Base-by-base conservation (phyloP, 176 grass and related monocot genomes). In the Musa schizocarpa region DNA sequence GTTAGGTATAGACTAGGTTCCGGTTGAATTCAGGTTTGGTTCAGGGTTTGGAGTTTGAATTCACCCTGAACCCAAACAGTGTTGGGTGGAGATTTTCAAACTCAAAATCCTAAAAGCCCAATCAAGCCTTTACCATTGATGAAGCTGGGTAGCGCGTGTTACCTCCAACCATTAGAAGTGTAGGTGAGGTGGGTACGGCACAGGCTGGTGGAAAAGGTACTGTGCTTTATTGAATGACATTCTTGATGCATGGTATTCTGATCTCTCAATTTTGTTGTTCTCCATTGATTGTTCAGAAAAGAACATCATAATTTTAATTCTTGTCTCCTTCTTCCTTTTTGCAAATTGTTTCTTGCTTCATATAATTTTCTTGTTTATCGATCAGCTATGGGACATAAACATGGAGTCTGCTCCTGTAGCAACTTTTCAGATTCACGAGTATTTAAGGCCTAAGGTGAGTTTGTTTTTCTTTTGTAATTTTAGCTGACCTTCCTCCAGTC, bases 311-410 rank as follows among this genome's bases (percentile, higher is more conserved):
- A 65, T 11, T 65, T 65, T 65, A 10, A 12, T 27, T 12, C 26
- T 24, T 65, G 3, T 65, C 82, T 76, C 86, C 83, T 65, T 65
- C 11, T 76, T 90, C 75, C 87, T 90, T 83, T 87, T 89, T 81
- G 83, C 81, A 2, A 92, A 85, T 24, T 86, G 24, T 88, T 85
- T 85, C 83, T 78, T 85, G 90, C 82, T 87, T 90, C 43, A 85
- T 92, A 79, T 90, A 96, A 81, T 77, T 92, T 69, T 86, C 87
- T 83, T 90, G 85, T 26, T 65, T 65, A 65, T 26, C 10, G 22
- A 65, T 65, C 68, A 70, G 68, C 68, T 70, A 3, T 70, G 68
- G 68, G 68, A 70, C 20, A 70, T 70, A 50, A 70, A 70, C 43
- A 70, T 70, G 68, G 68, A 70, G 20, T 70, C 68, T 11, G 68